These are phyloP conservation scores for Cordyceps cicadae DNA, from an alignment of 2,329 filamentous ascomycete genomes.

Conservation along the genomic window DNA sequence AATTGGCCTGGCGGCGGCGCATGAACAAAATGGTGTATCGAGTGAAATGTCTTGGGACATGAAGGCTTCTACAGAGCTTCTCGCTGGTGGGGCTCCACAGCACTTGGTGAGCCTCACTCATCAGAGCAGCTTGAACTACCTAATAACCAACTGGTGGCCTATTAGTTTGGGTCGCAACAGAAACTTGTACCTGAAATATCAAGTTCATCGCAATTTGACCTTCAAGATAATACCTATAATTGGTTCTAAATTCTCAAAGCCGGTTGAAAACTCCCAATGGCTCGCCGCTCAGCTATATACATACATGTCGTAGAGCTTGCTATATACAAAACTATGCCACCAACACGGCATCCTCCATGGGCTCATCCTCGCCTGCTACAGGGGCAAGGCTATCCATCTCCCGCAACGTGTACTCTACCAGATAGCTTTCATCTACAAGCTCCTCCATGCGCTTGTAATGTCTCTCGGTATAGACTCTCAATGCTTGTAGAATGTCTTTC, in stretches of 20 bases:
- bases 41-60: background rate
- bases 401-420: conserved; percentile 85
- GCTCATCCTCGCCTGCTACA: conserved; percentile 26
- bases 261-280: background rate
- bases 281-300: background rate
- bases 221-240: background rate
- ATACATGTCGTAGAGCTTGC: conserved; percentile 2
- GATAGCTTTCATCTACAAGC: conserved; percentile 84
- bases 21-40: background rate
- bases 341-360: conserved; percentile 35
- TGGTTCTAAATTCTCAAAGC: background rate
- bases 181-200: background rate
- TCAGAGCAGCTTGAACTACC: no score
- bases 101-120: background rate
- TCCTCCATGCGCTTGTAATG: conserved; percentile 89
- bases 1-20: background rate
- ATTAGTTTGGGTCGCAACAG: background rate
- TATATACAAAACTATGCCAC: conserved; percentile 19
- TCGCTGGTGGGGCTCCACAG: conserved; percentile 1
- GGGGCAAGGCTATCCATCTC: conserved; percentile 77
- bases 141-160: background rate
- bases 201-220: no score
- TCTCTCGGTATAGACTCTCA: conserved; percentile 83
- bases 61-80: conserved; percentile 3
- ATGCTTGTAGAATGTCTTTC: conserved; percentile 77